Base-by-base conservation (phyloP, 176 grass and related monocot genomes). In the Lolium rigidum region DNA sequence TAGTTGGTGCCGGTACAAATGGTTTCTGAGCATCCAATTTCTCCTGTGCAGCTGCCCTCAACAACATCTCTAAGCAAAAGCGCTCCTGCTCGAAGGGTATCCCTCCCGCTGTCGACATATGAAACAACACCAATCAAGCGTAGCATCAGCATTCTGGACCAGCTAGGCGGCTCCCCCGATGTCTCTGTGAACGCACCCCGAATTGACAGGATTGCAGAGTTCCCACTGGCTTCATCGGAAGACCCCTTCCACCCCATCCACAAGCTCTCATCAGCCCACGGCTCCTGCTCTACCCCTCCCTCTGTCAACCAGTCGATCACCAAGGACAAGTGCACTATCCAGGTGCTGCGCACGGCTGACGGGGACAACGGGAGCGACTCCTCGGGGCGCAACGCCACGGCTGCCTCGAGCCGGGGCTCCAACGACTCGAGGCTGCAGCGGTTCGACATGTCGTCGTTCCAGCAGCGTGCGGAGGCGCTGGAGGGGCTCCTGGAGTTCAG, bases 401-500 rank as follows among this genome's bases (percentile, higher is more conserved):
- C 87, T 0, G 79, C 83, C 18, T 95, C 92, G 9, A 95, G 91
- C 70, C 70, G 86, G 1, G 96, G 91, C 9, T 95, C 96, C 69
- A 92, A 88, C 2, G 96, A 95, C 74, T 95, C 96, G 13, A 88
- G 88, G 78, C 91, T 89, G 46, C 89, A 87, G 84, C 91, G 93
- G 88, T 98, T 98, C 22, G 93, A 98, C 86, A 98, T 88, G 0
- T 91, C 93, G 7, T 98, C 96, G 4, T 94, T 87, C 86, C 92
- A 94, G 84, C 96, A 98, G 86, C 94, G 96, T 4, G 93, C 96
- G 0, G 96, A 98, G 82, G 96, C 96, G 9, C 76, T 98, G 88
- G 96, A 98, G 61, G 96, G 96, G 28, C 74, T 98, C 60, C 81
- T 98, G 58, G 96, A 98, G 81, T 95, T 98, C 67, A 98, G 96